phyloP scores from a whole-genome alignment of 139 green algal species.

The Coccomyxa sp. region DNA sequence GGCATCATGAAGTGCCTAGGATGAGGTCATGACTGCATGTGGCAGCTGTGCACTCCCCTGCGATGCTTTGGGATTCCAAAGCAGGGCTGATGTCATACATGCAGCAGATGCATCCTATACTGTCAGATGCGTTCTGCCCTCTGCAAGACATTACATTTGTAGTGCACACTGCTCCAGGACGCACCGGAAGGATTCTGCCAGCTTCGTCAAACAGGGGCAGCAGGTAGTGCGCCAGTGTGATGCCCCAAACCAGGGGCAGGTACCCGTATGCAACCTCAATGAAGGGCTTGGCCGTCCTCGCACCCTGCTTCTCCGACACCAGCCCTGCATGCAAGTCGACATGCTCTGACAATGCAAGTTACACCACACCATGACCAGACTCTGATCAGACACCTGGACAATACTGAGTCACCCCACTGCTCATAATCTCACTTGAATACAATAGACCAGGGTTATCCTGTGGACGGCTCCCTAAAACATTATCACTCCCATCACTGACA shows the following conservation, averaged over 20 bases:
- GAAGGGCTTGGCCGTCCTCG: constrained; percentile 28
- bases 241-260: constrained; percentile 59
- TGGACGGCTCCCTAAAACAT: not conserved
- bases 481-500: not conserved
- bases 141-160: not conserved
- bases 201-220: constrained; percentile 43
- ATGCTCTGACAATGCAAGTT: not conserved
- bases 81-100: too few relatives aligned
- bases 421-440: not conserved
- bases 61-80: not conserved
- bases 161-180: not conserved
- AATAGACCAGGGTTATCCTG: not conserved
- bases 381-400: too few relatives aligned
- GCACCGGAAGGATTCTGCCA: constrained; percentile 43
- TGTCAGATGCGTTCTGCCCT: not conserved
- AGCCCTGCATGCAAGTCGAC: not conserved
- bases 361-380: too few relatives aligned
- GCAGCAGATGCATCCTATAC: too few relatives aligned
- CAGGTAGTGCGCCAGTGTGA: constrained; percentile 59
- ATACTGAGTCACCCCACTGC: not conserved
- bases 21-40: not conserved
- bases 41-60: not conserved
- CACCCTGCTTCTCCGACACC: not conserved
- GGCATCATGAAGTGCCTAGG: not conserved
- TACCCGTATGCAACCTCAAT: constrained; percentile 61